Percentiles rank a stretch among this genome's conserved stretches.
These are phyloP conservation scores for Melampsora larici-populina DNA, from an alignment of 1,284 basidiomycete species.

Conservation along the genomic window DNA sequence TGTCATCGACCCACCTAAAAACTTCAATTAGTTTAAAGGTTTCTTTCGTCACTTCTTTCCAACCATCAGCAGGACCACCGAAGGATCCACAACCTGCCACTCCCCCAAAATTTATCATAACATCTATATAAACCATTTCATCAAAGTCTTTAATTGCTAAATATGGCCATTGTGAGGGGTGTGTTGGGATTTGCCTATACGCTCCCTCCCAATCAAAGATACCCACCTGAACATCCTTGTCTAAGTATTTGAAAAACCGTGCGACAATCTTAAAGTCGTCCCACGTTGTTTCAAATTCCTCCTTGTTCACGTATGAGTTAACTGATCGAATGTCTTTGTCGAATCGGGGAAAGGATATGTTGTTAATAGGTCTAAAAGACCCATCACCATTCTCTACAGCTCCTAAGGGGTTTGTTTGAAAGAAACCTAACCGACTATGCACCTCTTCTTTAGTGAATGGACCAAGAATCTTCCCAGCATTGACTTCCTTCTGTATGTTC, in stretches of 20 bases:
- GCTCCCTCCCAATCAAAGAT: conserved; percentile 15
- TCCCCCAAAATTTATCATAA: neutral
- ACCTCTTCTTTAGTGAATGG: neutral
- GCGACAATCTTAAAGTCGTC: too few species aligned
- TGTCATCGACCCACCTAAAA: conserved; percentile 16
- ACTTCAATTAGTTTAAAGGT: neutral
- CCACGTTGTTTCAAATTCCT: too few species aligned
- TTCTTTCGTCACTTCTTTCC: neutral
- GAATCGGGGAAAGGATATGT: neutral
- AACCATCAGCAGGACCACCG: too few species aligned
- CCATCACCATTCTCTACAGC: conserved; percentile 12
- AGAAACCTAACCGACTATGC: neutral
- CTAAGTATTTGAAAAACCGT: neutral
- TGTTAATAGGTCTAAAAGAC: neutral
- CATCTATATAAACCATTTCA: neutral
- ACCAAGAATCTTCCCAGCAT: neutral
- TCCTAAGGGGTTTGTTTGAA: too few species aligned
- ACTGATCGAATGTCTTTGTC: neutral
- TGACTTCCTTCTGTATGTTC: neutral
- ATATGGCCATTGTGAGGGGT: neutral
- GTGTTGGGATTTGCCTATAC: too few species aligned
- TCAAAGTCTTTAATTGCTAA: neutral
- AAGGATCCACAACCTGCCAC: too few species aligned
- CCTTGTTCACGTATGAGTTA: conserved; percentile 8
- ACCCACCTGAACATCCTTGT: neutral